Base-by-base conservation (phyloP, 805 yeast genomes). In the Blastobotrys parvus region DNA sequence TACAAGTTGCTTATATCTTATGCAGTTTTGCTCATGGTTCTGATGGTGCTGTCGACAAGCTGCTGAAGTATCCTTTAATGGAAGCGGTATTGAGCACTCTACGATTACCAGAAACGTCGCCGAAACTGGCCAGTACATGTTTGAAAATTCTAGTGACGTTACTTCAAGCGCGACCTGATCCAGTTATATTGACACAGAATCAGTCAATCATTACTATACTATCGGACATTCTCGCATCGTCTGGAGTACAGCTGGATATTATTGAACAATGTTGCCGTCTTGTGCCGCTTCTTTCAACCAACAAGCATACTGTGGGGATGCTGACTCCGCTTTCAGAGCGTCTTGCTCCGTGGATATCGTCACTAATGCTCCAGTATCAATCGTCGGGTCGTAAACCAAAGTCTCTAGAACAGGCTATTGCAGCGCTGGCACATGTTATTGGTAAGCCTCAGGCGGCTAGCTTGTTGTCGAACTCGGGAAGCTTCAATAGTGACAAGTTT, bases 1-100 rank as follows among this genome's bases (percentile, higher is more conserved):
- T 13, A 23, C 37, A 60, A 46, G 58, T 57, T 4, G 49, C 51
- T 16, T 35, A 57, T 3, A 49, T 59, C 11, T 39, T 60, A 16
- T 62, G 61, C 13, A 59, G 62, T 32, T 55, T 59, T 35, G 62
- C 63, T 2, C 39, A 55, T 25, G 61, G 63, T 50, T 20, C 40
- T 29, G 45, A 47, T 6, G 43, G 33, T 2, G 33, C 37, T 11
- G 45, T 51, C 6, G 38, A 45, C 16, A 35, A 41, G 29, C 43
- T 52, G 19, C 27, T 52, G 18, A 35, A 35, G 16, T 48, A 42
- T 29, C 54, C 53, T 3, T 41, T 52, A 3, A 11, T 53, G 15
- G 46, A 32, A 15, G 30, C 46, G 4, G 38, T 53, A 6, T 13
- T 45, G 8, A 19, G 39, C 16, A 32, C 27, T 22, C 42, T 50